Evolutionary conservation across 768 basidiomycete genomes (phyloP).

Genomic region (Sporobolomyces pararoseus): DNA sequence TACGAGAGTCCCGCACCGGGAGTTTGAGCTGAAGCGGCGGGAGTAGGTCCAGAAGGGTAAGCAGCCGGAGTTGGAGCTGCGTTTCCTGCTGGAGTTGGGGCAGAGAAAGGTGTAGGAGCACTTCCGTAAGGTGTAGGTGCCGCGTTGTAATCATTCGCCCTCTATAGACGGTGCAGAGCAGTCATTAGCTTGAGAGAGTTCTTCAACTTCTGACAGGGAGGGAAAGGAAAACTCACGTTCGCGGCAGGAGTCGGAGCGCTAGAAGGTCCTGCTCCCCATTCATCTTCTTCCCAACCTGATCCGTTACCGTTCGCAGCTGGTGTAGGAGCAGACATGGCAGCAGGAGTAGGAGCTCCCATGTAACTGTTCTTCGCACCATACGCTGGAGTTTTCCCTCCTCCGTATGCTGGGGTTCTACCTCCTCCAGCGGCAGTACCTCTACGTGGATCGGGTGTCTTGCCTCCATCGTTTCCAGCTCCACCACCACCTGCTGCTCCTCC

Average conservation of each 20-base stretch:
- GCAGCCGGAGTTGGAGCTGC: conserved; percentile 53
- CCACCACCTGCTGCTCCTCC: background rate
- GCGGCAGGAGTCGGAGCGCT: conserved; percentile 32
- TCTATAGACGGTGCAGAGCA: conserved; percentile 4
- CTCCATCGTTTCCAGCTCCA: conserved; percentile 17
- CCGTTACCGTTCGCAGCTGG: conserved; percentile 22
- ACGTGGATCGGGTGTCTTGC: conserved; percentile 31
- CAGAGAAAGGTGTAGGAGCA: conserved; percentile 45
- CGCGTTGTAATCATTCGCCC: conserved; percentile 25
- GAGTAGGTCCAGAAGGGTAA: conserved; percentile 49
- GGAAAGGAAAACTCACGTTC: background rate
- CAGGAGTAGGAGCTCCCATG: conserved; percentile 13
- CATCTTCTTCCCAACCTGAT: conserved; percentile 25
- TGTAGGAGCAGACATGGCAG: conserved; percentile 12
- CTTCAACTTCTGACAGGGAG: background rate
- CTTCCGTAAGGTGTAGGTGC: conserved; percentile 48
- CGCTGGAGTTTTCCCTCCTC: conserved; percentile 14
- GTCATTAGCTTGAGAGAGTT: too few species aligned
- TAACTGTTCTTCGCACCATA: conserved; percentile 23
- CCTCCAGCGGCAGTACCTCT: conserved; percentile 8
- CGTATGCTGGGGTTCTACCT: conserved; percentile 18
- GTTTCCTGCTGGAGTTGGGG: conserved; percentile 44
- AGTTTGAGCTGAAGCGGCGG: conserved; percentile 43
- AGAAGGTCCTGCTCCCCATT: conserved; percentile 21
- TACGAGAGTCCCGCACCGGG: conserved; percentile 25